Conservation (phyloP, 257 asterid genomes). For the Vinca minor region DNA sequence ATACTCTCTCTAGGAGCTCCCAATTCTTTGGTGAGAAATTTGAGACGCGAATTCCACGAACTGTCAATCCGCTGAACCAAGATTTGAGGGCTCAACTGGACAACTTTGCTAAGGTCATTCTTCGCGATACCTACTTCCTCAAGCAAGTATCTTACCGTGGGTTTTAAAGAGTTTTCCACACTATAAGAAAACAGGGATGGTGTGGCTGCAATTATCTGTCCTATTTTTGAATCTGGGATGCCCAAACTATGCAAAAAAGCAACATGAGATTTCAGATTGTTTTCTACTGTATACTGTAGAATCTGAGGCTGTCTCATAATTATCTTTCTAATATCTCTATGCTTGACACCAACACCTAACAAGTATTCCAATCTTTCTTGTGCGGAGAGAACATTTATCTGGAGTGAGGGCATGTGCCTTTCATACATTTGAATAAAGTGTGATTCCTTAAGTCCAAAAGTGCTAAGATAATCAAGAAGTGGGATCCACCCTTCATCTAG, state of each 20-base stretch:
- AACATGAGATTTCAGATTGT: slow-evolving; percentile 78
- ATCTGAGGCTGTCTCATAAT: slow-evolving; percentile 90
- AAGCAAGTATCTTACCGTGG: slow-evolving; percentile 71
- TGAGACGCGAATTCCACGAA: slow-evolving; percentile 71
- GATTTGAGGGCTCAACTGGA: slow-evolving; percentile 95
- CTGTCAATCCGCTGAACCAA: slow-evolving; percentile 85
- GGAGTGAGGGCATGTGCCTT: slow-evolving; percentile 94
- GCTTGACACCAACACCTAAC: slow-evolving; percentile 77
- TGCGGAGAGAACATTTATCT: slow-evolving; percentile 71
- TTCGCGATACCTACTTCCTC: slow-evolving; percentile 82
- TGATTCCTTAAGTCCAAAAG: slow-evolving; percentile 71
- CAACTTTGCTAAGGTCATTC: slow-evolving; percentile 70
- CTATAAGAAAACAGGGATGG: slow-evolving; percentile 91
- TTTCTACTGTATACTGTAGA: slow-evolving; percentile 75
- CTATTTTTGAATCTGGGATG: slow-evolving; percentile 79
- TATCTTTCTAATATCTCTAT: slow-evolving; percentile 64
- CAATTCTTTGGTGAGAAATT: slow-evolving; percentile 69
- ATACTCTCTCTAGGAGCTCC: slow-evolving; percentile 76
- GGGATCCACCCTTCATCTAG: slow-evolving; percentile 72
- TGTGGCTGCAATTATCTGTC: slow-evolving; percentile 70
- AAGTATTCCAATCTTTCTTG: slow-evolving; percentile 68
- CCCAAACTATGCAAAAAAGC: slow-evolving; percentile 63
- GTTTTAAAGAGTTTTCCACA: slow-evolving; percentile 77
- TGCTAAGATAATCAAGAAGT: slow-evolving; percentile 73
- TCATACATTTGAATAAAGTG: slow-evolving; percentile 84